A percentile compares a stretch with the other conserved stretches of the same genome.
These are phyloP conservation scores for Millerozyma acaciae DNA, from an alignment of 805 yeast species.

Conservation along the genomic window DNA sequence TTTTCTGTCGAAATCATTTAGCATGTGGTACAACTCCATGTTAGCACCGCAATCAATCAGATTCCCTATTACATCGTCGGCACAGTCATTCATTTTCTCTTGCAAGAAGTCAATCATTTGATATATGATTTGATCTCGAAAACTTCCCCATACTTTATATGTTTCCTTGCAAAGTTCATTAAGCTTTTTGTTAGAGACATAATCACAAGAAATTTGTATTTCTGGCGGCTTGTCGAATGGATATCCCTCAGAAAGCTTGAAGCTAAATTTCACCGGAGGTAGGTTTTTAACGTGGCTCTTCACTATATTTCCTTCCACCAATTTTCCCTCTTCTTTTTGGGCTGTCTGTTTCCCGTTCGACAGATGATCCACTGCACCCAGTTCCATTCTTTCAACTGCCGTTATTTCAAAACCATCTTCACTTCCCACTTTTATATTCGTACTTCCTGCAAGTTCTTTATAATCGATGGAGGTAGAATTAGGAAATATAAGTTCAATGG, in stretches of 20 bases:
- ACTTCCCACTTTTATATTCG: slow-evolving; percentile 22
- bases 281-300: slow-evolving; percentile 17
- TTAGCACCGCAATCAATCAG: slow-evolving; percentile 8
- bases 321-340: too few relatives aligned
- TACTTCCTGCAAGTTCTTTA: slow-evolving; percentile 15
- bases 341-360: neutral
- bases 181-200: slow-evolving; percentile 23
- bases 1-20: slow-evolving; percentile 19
- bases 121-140: slow-evolving; percentile 38
- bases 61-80: slow-evolving; percentile 7
- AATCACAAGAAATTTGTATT: slow-evolving; percentile 20
- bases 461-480: slow-evolving; percentile 20
- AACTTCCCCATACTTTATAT: slow-evolving; percentile 29
- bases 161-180: slow-evolving; percentile 14
- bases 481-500: slow-evolving; percentile 40
- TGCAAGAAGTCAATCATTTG: slow-evolving; percentile 40
- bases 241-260: slow-evolving; percentile 30
- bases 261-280: slow-evolving; percentile 26
- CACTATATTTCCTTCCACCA: neutral
- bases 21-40: slow-evolving; percentile 9
- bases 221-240: slow-evolving; percentile 28
- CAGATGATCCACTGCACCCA: neutral
- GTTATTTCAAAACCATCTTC: slow-evolving; percentile 14
- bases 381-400: slow-evolving; percentile 1
- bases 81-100: slow-evolving; percentile 16